Base-by-base conservation (phyloP, 305 asterid genomes). In the Fraxinus nigra region DNA sequence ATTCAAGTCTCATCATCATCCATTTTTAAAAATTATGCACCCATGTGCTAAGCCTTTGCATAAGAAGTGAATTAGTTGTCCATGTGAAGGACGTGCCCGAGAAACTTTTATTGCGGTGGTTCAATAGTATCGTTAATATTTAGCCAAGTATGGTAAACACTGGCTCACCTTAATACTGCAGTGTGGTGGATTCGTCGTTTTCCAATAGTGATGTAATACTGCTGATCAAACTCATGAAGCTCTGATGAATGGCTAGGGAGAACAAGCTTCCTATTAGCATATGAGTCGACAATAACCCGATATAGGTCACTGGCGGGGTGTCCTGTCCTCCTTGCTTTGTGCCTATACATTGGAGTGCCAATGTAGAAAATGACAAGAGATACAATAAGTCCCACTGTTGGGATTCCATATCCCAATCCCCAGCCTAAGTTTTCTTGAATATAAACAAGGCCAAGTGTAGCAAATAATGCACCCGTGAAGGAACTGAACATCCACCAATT, bases 401-500 rank as follows among this genome's bases (percentile, higher is more conserved):
- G 98, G 85, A 94, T 94, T 7, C 93, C 97, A 37, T 94, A 94
- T 0, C 97, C 97, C 84, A 90, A 76, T 35, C 97, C 97, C 98
- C 98, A 94, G 6, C 98, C 93, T 69, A 92, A 59, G 78, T 92
- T 94, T 32, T 94, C 97, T 82, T 94, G 98, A 33, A 94, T 90
- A 85, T 94, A 94, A 6, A 94, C 97, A 33, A 94, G 97, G 59
- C 92, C 97, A 2, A 94, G 83, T 0, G 97, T 92, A 4, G 97
- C 98, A 59, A 90, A 78, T 4, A 94, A 79, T 24, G 94, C 97
- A 3, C 98, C 98, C 1, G 88, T 85, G 84, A 94, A 94, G 32
- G 97, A 84, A 38, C 97, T 92, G 80, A 94, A 94, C 97, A 94
- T 94, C 98, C 98, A 94, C 98, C 98, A 94, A 75, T 94, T 94